Conservation (phyloP, 139 green algal species). For the Chlamydomonas sphaeroides region DNA sequence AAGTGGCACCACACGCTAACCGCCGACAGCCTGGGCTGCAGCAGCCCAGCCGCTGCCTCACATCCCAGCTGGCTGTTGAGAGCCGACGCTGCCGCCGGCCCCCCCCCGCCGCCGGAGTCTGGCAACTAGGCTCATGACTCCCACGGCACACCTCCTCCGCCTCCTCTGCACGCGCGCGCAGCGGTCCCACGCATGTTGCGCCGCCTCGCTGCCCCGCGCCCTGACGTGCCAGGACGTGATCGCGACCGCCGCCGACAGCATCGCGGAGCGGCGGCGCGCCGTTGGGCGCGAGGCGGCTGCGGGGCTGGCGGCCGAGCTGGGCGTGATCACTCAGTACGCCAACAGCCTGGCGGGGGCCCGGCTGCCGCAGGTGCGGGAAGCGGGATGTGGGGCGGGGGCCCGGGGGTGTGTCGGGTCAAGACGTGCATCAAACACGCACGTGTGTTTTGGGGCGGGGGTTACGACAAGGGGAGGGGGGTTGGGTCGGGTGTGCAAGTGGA, state of each 20-base stretch:
- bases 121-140: no score
- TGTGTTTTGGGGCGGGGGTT: slow-evolving; percentile 21
- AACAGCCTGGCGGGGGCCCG: slow-evolving; percentile 44
- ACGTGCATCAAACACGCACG: no score
- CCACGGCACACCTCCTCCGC: no score
- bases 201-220: no score
- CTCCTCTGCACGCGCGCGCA: no score
- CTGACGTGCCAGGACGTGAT: slow-evolving; percentile 54
- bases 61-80: no score
- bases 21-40: no score
- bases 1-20: no score
- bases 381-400: not conserved
- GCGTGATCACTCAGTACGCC: slow-evolving; percentile 15
- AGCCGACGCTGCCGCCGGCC: no score
- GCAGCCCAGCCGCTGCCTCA: no score
- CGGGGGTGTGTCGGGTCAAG: not conserved
- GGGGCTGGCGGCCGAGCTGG: slow-evolving; percentile 20
- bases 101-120: no score
- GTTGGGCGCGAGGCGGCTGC: not conserved
- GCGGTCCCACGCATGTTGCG: no score
- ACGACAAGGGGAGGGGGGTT: not conserved
- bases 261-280: slow-evolving; percentile 29
- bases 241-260: slow-evolving; percentile 31
- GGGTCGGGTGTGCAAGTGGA: not conserved
- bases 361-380: slow-evolving; percentile 21